A percentile compares a stretch with the other conserved stretches of the same genome.
These are phyloP conservation scores for Hericium rajendrae DNA, from an alignment of 768 basidiomycete genomes.

Conservation along the genomic window DNA sequence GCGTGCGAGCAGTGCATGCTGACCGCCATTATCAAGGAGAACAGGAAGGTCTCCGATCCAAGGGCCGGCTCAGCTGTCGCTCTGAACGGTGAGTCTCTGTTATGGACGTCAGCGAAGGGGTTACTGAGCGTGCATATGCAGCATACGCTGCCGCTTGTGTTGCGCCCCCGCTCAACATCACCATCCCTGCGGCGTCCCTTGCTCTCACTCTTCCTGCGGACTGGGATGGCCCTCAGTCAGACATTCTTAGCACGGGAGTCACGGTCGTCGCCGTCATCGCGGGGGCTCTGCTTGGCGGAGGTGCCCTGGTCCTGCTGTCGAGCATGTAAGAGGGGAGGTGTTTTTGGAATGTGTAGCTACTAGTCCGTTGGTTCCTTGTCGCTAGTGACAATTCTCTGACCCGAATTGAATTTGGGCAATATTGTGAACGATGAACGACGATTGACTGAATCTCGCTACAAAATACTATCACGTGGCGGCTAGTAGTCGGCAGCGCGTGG, in stretches of 20 bases:
- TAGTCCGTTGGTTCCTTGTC: no score
- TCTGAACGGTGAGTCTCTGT: slow-evolving; percentile 37
- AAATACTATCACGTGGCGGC: no score
- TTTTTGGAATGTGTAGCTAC: no score
- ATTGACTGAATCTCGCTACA: no score
- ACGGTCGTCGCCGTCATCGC: slow-evolving; percentile 36
- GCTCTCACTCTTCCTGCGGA: slow-evolving; percentile 34
- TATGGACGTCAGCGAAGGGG: not conserved
- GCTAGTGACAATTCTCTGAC: no score
- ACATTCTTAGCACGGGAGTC: slow-evolving; percentile 33
- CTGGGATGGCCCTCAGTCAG: slow-evolving; percentile 56
- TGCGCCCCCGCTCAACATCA: slow-evolving; percentile 22
- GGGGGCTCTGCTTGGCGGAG: slow-evolving; percentile 38
- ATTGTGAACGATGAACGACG: no score
- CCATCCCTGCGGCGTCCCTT: slow-evolving; percentile 29
- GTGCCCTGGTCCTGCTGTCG: slow-evolving; percentile 41
- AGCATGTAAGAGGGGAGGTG: slow-evolving; percentile 30
- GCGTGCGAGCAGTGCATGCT: slow-evolving; percentile 66
- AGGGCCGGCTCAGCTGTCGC: slow-evolving; percentile 50
- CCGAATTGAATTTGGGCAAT: no score
- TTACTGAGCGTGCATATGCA: slow-evolving; percentile 17
- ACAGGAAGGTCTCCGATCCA: slow-evolving; percentile 38
- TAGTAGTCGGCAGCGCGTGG: no score
- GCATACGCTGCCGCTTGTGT: slow-evolving; percentile 48
- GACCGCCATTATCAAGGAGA: slow-evolving; percentile 38